phyloP scores from a whole-genome alignment of 352 stramenopile genomes.

The Phytopythium sindhum region DNA sequence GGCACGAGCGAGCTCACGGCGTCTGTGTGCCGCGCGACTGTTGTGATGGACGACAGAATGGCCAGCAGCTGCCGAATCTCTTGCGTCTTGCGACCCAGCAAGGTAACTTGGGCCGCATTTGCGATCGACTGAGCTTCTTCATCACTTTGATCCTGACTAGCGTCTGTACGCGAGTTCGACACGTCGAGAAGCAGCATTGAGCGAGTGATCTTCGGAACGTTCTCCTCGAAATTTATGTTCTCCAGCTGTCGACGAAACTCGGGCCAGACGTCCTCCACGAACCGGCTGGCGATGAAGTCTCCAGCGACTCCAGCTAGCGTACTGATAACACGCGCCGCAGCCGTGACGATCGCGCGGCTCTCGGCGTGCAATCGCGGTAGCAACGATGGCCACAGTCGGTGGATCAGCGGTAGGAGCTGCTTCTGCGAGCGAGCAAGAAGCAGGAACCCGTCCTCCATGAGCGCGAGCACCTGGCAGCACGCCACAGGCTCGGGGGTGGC shows the following conservation, averaged over 20 bases:
- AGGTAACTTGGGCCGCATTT: not conserved
- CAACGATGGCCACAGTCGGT: slow-evolving; percentile 71
- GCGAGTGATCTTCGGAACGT: slow-evolving; percentile 39
- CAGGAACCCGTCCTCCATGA: slow-evolving; percentile 60
- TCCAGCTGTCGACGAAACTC: slow-evolving; percentile 38
- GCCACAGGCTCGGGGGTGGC: slow-evolving; percentile 60
- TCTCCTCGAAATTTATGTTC: slow-evolving; percentile 31
- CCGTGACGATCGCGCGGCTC: slow-evolving; percentile 63
- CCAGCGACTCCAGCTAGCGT: slow-evolving; percentile 50
- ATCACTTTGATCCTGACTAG: not conserved
- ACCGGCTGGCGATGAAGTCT: slow-evolving; percentile 79
- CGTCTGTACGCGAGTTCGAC: not conserved
- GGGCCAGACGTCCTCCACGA: slow-evolving; percentile 82
- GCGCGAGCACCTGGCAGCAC: slow-evolving; percentile 68
- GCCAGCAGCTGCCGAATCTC: slow-evolving; percentile 58
- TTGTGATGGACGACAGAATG: slow-evolving; percentile 50
- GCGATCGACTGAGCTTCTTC: not conserved
- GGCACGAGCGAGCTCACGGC: slow-evolving; percentile 57
- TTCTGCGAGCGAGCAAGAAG: slow-evolving; percentile 41
- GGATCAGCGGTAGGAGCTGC: slow-evolving; percentile 69
- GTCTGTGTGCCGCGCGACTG: slow-evolving; percentile 36
- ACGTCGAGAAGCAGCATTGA: slow-evolving; percentile 60
- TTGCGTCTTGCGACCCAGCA: slow-evolving; percentile 39
- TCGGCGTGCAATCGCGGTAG: slow-evolving; percentile 48
- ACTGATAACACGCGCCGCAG: slow-evolving; percentile 45